phyloP scores from a whole-genome alignment of 192 early-diverging fungal genomes.

The Coemansia sp. region DNA sequence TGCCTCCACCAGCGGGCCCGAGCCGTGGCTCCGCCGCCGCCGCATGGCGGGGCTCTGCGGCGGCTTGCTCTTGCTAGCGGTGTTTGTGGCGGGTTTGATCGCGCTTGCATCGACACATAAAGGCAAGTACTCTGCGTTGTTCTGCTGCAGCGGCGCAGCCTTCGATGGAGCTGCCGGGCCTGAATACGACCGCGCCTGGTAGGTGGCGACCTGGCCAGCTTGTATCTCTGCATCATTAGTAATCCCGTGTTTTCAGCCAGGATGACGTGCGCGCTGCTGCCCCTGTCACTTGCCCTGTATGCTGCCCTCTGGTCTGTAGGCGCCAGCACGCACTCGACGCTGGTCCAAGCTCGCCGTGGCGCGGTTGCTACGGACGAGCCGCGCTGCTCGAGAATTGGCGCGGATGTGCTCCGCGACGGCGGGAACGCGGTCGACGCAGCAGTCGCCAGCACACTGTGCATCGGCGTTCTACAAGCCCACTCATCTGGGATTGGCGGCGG shows the following conservation, averaged over 20 bases:
- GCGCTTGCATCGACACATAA: not conserved
- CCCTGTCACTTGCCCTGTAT: not conserved
- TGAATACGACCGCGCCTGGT: no score
- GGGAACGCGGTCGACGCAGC: conserved; percentile 88
- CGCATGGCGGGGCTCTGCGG: conserved; percentile 6
- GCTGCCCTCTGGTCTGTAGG: conserved; percentile 6
- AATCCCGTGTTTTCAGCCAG: no score
- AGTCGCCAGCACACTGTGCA: conserved; percentile 77
- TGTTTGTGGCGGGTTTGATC: conserved; percentile 22
- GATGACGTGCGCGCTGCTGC: not conserved
- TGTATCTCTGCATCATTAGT: no score
- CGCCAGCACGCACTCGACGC: conserved; percentile 21
- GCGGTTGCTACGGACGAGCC: conserved; percentile 66
- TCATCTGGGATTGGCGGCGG: conserved; percentile 91
- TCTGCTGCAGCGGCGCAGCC: no score
- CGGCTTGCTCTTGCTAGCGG: not conserved
- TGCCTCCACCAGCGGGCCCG: no score
- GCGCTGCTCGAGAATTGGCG: conserved; percentile 63
- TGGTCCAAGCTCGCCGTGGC: conserved; percentile 44
- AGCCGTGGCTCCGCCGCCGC: not conserved
- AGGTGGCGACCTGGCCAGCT: no score
- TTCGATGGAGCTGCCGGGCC: no score
- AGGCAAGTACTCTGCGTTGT: no score
- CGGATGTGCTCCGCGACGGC: conserved; percentile 69
- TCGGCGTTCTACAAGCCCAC: conserved; percentile 85